phyloP scores from a whole-genome alignment of 78 protist species.

The slime mould (Dictyostelium discoideum) region dicty_2.7 NC_007090.3:2263001-2263500 shows the following conservation, averaged over 20 bases:
- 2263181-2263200: background rate
- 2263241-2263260: slow-evolving; percentile 43
- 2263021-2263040: background rate
- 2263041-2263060: slow-evolving; percentile 12
- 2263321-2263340: background rate
- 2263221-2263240: slow-evolving; percentile 67
- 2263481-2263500: slow-evolving; percentile 48
- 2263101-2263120: slow-evolving; percentile 40
- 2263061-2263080: slow-evolving; percentile 19
- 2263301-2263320: too few relatives aligned
- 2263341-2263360: background rate
- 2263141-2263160: slow-evolving; percentile 1
- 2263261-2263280: slow-evolving; percentile 33
- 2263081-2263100: slow-evolving; percentile 45
- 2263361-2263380: too few relatives aligned
- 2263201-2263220: slow-evolving; percentile 27
- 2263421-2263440: background rate
- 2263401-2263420: background rate
- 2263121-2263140: background rate
- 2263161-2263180: slow-evolving; percentile 18
- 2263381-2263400: background rate
- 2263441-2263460: too few relatives aligned
- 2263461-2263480: background rate
- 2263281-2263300: too few relatives aligned
- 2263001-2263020: background rate